Conservation (phyloP, 768 basidiomycete species). For the Kondoa malvinella region DNA sequence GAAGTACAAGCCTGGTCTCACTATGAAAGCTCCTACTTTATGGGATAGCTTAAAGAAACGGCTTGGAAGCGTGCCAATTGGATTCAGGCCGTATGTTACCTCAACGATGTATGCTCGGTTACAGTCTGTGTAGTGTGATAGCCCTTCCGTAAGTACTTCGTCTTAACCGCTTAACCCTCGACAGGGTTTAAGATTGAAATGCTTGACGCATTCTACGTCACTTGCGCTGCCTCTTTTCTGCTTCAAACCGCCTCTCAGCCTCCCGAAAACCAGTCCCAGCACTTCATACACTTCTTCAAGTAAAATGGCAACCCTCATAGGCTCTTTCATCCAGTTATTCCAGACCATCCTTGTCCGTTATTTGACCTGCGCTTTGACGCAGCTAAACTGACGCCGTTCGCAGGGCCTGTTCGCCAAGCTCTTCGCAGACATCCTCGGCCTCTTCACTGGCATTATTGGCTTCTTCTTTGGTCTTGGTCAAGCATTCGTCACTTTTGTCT, state of each 20-base stretch:
- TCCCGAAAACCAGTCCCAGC: neutral
- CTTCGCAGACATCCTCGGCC: neutral
- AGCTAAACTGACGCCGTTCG: neutral
- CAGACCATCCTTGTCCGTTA: neutral
- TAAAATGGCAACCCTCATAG: neutral
- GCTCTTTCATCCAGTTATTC: slow-evolving; percentile 1
- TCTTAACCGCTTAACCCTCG: too few relatives aligned
- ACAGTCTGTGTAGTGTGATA: too few relatives aligned
- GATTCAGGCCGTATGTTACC: too few relatives aligned
- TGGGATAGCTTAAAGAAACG: too few relatives aligned
- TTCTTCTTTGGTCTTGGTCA: neutral
- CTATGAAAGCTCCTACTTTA: too few relatives aligned
- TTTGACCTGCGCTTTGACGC: neutral
- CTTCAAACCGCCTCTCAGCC: neutral
- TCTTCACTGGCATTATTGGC: slow-evolving; percentile 1
- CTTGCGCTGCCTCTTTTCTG: neutral
- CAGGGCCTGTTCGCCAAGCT: slow-evolving; percentile 1
- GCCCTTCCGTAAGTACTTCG: too few relatives aligned
- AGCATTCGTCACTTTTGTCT: neutral
- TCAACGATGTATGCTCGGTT: too few relatives aligned
- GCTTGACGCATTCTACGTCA: too few relatives aligned
- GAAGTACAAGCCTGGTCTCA: too few relatives aligned
- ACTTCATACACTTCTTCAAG: neutral
- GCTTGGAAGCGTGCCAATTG: too few relatives aligned
- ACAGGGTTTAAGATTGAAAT: too few relatives aligned